Conservation (phyloP, 2,329 filamentous ascomycete species). For the Grosmannia penicillata region DNA sequence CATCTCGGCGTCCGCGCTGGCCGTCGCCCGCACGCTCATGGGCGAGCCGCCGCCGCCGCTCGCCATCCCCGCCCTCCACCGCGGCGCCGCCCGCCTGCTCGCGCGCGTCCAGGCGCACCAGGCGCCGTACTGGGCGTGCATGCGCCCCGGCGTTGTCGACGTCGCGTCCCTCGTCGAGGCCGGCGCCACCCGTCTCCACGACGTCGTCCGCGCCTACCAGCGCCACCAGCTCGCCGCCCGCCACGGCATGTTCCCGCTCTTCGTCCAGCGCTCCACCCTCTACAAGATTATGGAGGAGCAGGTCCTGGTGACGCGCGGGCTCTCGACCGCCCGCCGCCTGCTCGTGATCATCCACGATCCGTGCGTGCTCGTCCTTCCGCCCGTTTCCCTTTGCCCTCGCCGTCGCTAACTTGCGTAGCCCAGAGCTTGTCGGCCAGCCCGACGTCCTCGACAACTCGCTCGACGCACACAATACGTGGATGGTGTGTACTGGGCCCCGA, state of each 20-base stretch:
- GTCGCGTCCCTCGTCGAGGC: constrained; percentile 34
- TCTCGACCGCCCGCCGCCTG: constrained; percentile 51
- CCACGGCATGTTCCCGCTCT: constrained; percentile 65
- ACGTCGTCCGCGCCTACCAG: constrained; percentile 68
- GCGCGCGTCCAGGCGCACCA: constrained; percentile 45
- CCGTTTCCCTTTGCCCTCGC: not conserved
- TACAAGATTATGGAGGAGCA: constrained; percentile 75
- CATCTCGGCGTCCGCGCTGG: constrained; percentile 82
- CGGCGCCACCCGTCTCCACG: constrained; percentile 54
- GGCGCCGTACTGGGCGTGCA: constrained; percentile 71
- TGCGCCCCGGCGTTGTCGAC: constrained; percentile 53
- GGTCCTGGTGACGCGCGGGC: constrained; percentile 63
- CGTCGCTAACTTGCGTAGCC: constrained; percentile 27
- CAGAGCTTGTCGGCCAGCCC: constrained; percentile 52
- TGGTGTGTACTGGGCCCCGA: too few species aligned
- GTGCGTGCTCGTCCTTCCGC: constrained; percentile 41
- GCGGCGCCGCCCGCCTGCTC: constrained; percentile 39
- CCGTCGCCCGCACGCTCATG: constrained; percentile 87
- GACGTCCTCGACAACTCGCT: constrained; percentile 57
- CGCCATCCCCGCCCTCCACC: constrained; percentile 39
- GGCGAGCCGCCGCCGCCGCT: constrained; percentile 68
- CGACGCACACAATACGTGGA: constrained; percentile 73
- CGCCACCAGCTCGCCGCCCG: constrained; percentile 54
- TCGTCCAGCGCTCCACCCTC: constrained; percentile 58
- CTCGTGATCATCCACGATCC: constrained; percentile 86